phyloP scores from a whole-genome alignment of 345 rosid genomes.

The Hibiscus syriacus region DNA sequence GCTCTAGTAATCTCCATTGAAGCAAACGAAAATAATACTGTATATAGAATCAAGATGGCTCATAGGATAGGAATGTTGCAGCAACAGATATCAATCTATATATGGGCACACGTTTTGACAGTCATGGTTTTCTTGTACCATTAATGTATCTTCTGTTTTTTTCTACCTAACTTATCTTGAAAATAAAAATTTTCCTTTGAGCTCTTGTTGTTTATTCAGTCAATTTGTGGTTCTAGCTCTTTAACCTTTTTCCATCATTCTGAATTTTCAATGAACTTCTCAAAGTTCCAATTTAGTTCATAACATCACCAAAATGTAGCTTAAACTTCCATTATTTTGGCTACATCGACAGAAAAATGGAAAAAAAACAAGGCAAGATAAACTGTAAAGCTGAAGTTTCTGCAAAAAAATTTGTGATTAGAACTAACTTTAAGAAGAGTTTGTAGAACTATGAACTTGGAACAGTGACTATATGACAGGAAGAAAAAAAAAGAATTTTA shows the following conservation, averaged over 20 bases:
- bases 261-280: background rate
- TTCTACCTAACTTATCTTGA: constrained; percentile 30
- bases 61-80: background rate
- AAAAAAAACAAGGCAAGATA: background rate
- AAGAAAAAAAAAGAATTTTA: background rate
- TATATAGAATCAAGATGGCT: background rate
- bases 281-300: background rate
- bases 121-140: constrained; percentile 7
- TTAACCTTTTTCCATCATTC: too few species aligned
- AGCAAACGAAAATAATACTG: background rate
- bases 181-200: too few species aligned
- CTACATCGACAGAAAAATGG: background rate
- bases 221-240: too few species aligned
- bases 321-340: background rate
- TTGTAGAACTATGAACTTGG: background rate
- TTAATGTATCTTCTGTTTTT: constrained; percentile 6
- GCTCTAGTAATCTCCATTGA: constrained; percentile 24
- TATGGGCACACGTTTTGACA: background rate
- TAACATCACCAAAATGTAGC: background rate
- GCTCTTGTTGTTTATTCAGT: too few species aligned
- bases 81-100: background rate
- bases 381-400: background rate
- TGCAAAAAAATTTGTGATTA: background rate
- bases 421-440: background rate
- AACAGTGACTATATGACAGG: background rate